Conservation (phyloP, 306 rosid species). For the Pyrus bretschneideri region DNA sequence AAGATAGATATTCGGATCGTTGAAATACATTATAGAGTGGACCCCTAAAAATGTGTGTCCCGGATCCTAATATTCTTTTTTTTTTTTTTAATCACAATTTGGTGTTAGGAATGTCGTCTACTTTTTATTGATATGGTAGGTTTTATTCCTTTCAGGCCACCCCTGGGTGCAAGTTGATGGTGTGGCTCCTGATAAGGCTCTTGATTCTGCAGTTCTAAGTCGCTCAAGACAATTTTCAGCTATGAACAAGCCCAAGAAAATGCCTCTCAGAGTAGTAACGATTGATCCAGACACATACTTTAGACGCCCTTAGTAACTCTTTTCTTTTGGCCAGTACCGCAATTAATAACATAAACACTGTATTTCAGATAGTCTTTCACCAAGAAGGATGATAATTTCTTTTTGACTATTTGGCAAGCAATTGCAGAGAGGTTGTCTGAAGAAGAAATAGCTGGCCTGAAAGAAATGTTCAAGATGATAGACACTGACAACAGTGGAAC, state of each 20-base stretch:
- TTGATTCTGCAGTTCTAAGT: constrained; percentile 84
- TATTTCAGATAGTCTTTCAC: background rate
- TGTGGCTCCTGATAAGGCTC: constrained; percentile 90
- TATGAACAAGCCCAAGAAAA: constrained; percentile 94
- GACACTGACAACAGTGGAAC: constrained; percentile 91
- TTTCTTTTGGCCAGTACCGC: background rate
- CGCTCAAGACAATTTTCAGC: constrained; percentile 98
- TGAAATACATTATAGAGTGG: too few relatives aligned
- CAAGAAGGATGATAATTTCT: background rate
- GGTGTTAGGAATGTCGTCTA: background rate
- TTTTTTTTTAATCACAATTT: too few relatives aligned
- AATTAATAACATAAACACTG: background rate
- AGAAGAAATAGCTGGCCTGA: constrained; percentile 97
- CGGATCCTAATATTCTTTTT: too few relatives aligned
- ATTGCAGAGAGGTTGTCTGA: constrained; percentile 91
- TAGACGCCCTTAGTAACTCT: background rate
- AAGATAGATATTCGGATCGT: too few relatives aligned
- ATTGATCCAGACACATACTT: constrained; percentile 8
- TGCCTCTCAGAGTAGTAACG: constrained; percentile 78
- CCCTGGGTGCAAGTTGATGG: constrained; percentile 99
- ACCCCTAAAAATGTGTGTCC: too few relatives aligned
- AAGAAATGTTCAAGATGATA: constrained; percentile 95
- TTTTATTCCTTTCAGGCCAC: constrained; percentile 55
- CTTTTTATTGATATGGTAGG: background rate
- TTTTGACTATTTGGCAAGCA: constrained; percentile 35